phyloP scores from a whole-genome alignment of 2,329 filamentous ascomycete genomes.

The Paraphoma sp. region DNA sequence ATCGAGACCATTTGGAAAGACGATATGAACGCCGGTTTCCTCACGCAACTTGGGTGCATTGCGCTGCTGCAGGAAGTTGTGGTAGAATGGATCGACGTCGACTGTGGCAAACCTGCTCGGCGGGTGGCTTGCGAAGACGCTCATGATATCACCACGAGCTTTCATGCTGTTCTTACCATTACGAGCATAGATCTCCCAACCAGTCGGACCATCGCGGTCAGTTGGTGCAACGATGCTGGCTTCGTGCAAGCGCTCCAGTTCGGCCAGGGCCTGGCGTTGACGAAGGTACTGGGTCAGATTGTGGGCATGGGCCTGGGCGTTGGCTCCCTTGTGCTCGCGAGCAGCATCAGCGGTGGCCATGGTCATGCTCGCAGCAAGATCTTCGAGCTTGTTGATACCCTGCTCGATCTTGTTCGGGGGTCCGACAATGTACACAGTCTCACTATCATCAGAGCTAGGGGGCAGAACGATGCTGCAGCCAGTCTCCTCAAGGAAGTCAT shows the following conservation, averaged over 20 bases:
- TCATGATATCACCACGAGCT: slow-evolving; percentile 76
- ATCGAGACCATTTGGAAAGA: slow-evolving; percentile 70
- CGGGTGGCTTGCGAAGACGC: slow-evolving; percentile 75
- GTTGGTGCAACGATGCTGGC: slow-evolving; percentile 87
- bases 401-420: slow-evolving; percentile 74
- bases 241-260: slow-evolving; percentile 79
- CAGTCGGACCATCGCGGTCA: slow-evolving; percentile 71
- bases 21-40: slow-evolving; percentile 74
- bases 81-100: slow-evolving; percentile 78
- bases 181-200: slow-evolving; percentile 87
- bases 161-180: slow-evolving; percentile 83
- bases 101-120: slow-evolving; percentile 73
- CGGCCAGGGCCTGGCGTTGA: slow-evolving; percentile 79
- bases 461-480: slow-evolving; percentile 88
- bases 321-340: slow-evolving; percentile 76
- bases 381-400: slow-evolving; percentile 84
- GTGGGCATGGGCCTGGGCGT: slow-evolving; percentile 79
- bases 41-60: slow-evolving; percentile 69
- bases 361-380: slow-evolving; percentile 86
- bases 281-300: slow-evolving; percentile 88
- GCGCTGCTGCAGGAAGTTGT: slow-evolving; percentile 72
- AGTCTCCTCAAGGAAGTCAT: slow-evolving; percentile 89
- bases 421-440: slow-evolving; percentile 84
- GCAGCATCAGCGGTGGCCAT: slow-evolving; percentile 83
- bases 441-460: slow-evolving; percentile 76